Evolutionary conservation across 2,329 filamentous ascomycete species (phyloP).

Genomic region (Alternaria triticina): DNA sequence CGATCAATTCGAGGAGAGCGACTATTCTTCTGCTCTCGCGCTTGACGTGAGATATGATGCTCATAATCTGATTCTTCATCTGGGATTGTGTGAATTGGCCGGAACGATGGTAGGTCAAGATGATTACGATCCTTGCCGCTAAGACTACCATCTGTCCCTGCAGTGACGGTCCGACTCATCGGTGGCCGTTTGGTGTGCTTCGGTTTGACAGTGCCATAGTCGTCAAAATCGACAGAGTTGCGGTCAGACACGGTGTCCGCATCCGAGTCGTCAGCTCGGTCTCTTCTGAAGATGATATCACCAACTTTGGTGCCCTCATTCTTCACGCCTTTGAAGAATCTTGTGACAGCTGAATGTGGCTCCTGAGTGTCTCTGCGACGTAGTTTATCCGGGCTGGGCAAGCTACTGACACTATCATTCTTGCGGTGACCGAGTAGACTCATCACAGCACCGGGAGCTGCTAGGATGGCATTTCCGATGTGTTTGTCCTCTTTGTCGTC

Average conservation of each 20-base stretch:
- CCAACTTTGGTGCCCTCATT: slow-evolving; percentile 68
- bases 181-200: slow-evolving; percentile 25
- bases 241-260: slow-evolving; percentile 55
- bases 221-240: slow-evolving; percentile 46
- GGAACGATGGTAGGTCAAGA: slow-evolving; percentile 46
- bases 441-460: slow-evolving; percentile 44
- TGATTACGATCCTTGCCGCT: slow-evolving; percentile 36
- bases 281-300: slow-evolving; percentile 66
- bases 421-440: slow-evolving; percentile 43
- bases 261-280: slow-evolving; percentile 55
- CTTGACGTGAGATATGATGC: slow-evolving; percentile 53
- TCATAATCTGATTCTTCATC: slow-evolving; percentile 31
- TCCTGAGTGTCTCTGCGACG: slow-evolving; percentile 51
- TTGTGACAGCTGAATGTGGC: slow-evolving; percentile 64
- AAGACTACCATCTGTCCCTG: slow-evolving; percentile 28
- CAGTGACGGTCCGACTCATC: slow-evolving; percentile 41
- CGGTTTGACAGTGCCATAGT: slow-evolving; percentile 25
- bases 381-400: slow-evolving; percentile 37
- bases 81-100: slow-evolving; percentile 33
- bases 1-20: slow-evolving; percentile 53
- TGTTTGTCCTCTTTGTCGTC: slow-evolving; percentile 41
- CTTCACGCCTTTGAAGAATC: slow-evolving; percentile 81
- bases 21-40: slow-evolving; percentile 44
- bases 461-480: slow-evolving; percentile 35
- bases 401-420: slow-evolving; percentile 47